These are phyloP conservation scores for Globisporangium lucens DNA, from an alignment of 352 stramenopile genomes.

Conservation along the genomic window DNA sequence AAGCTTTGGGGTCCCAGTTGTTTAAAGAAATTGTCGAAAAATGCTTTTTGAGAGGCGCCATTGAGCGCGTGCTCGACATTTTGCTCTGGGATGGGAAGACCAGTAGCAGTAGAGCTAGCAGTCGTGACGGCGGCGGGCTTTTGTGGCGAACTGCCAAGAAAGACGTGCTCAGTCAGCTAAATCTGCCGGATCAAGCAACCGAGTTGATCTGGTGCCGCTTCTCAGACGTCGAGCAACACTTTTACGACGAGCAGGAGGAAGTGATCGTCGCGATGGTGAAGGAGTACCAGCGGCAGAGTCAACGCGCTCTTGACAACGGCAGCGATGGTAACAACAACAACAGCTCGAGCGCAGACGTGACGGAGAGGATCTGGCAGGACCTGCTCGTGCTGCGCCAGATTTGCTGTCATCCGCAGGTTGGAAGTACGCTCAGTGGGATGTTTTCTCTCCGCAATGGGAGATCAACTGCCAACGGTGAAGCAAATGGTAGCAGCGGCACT, in stretches of 20 bases:
- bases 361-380: constrained; percentile 53
- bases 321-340: not conserved
- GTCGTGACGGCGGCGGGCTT: constrained; percentile 30
- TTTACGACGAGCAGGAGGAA: constrained; percentile 70
- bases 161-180: constrained; percentile 65
- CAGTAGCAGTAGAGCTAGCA: not conserved
- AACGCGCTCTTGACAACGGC: constrained; percentile 5
- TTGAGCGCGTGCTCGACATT: constrained; percentile 46
- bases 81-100: constrained; percentile 37
- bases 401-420: constrained; percentile 92
- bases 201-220: constrained; percentile 68
- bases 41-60: constrained; percentile 34
- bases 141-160: constrained; percentile 82
- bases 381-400: constrained; percentile 86
- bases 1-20: constrained; percentile 21
- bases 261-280: constrained; percentile 36
- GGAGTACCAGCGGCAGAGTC: constrained; percentile 31
- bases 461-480: not conserved
- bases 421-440: constrained; percentile 27
- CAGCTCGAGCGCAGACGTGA: constrained; percentile 14
- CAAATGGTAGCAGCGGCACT: not conserved
- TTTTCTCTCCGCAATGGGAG: constrained; percentile 11
- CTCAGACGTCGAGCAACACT: constrained; percentile 72
- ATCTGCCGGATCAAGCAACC: constrained; percentile 49
- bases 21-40: constrained; percentile 39